Conservation (phyloP, 1,284 basidiomycete species). For the Naganishia sp. region DNA sequence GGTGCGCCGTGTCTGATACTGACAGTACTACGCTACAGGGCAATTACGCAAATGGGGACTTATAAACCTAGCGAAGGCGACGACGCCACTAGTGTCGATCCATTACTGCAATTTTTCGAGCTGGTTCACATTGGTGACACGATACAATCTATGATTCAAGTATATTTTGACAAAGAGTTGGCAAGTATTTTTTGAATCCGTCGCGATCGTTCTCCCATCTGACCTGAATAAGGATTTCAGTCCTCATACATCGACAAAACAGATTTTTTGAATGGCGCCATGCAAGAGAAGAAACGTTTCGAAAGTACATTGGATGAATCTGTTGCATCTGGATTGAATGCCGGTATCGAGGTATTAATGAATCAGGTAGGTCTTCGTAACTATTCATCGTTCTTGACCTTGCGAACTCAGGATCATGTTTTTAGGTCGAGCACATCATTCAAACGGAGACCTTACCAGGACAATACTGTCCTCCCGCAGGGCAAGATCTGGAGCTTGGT, state of each 20-base stretch:
- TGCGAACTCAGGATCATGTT: constrained; percentile 37
- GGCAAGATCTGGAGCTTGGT: constrained; percentile 70
- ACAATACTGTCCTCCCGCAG: constrained; percentile 87
- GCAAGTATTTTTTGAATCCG: constrained; percentile 53
- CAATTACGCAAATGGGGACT: constrained; percentile 78
- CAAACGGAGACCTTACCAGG: constrained; percentile 75
- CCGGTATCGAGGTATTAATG: constrained; percentile 94
- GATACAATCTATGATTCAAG: constrained; percentile 94
- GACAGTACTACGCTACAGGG: constrained; percentile 57
- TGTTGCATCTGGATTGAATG: constrained; percentile 88
- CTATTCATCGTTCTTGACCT: background rate
- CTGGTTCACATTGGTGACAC: constrained; percentile 96
- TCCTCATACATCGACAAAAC: constrained; percentile 82
- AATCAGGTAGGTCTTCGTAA: constrained; percentile 65
- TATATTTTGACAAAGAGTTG: constrained; percentile 95
- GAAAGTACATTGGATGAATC: constrained; percentile 88
- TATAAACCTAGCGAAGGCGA: constrained; percentile 84
- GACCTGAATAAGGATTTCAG: constrained; percentile 53
- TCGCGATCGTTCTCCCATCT: background rate
- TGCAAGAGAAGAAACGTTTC: constrained; percentile 94
- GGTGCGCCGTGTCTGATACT: constrained; percentile 12
- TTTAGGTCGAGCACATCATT: constrained; percentile 88
- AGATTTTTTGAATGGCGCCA: constrained; percentile 90
- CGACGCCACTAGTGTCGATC: constrained; percentile 76
- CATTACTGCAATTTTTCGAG: constrained; percentile 94